Percentiles rank a stretch among this genome's conserved stretches.
phyloP scores from a whole-genome alignment of 116 monocot species.

The Phalaenopsis hybrid region DNA sequence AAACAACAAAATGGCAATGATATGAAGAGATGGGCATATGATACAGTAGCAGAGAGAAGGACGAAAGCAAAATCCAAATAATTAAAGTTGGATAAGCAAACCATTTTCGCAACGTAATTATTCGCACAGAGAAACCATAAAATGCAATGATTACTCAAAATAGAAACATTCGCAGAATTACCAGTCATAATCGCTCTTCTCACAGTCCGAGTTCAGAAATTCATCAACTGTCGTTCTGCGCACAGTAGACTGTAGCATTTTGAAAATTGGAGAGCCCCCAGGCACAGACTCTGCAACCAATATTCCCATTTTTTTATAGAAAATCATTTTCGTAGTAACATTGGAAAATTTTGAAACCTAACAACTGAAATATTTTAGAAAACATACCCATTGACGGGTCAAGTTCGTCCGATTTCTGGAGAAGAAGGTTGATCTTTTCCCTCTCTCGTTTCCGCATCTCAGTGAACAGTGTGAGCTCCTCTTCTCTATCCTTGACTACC shows the following conservation, averaged over 20 bases:
- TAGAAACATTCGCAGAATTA: conserved; percentile 2
- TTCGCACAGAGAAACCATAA: not conserved
- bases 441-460: conserved; percentile 76
- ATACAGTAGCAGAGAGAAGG: not conserved
- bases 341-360: not conserved
- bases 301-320: not conserved
- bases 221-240: conserved; percentile 38
- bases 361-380: not conserved
- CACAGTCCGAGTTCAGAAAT: conserved; percentile 59
- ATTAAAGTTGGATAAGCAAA: too few species aligned
- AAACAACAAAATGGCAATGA: not conserved
- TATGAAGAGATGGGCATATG: not conserved
- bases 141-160: not conserved
- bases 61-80: too few species aligned
- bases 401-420: conserved; percentile 21
- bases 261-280: conserved; percentile 30
- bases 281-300: conserved; percentile 35
- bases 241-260: conserved; percentile 26
- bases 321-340: not conserved
- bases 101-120: not conserved
- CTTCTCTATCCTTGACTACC: conserved; percentile 57
- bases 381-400: conserved; percentile 19
- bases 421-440: conserved; percentile 34
- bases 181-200: conserved; percentile 83
- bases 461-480: conserved; percentile 68